Evolutionary conservation across 768 basidiomycete species (phyloP).

Genomic region (Boletus pseudo-olivaceus): DNA sequence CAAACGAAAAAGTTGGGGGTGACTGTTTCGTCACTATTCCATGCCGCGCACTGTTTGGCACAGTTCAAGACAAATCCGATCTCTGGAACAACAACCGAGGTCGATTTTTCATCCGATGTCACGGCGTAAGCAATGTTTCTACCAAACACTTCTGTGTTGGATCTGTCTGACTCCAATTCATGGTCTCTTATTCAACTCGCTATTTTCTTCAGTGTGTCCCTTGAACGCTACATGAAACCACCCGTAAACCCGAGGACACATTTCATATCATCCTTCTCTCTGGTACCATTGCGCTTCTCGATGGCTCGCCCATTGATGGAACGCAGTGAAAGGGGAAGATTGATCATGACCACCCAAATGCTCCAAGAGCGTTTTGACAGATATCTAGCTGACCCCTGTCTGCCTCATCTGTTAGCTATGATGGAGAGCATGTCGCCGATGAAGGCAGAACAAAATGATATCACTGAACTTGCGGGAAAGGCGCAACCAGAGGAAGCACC

Average conservation of each 20-base stretch:
- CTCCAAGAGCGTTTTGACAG: slow-evolving; percentile 12
- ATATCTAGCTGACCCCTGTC: slow-evolving; percentile 14
- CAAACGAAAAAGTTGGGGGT: slow-evolving; percentile 9
- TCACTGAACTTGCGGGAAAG: not conserved
- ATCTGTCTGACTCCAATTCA: not conserved
- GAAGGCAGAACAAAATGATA: not conserved
- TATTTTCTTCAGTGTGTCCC: slow-evolving; percentile 3
- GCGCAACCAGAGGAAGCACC: not conserved
- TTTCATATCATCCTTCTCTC: slow-evolving; percentile 11
- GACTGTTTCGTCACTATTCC: slow-evolving; percentile 16
- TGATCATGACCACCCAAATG: slow-evolving; percentile 10
- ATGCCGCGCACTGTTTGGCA: slow-evolving; percentile 23
- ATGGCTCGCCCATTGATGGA: slow-evolving; percentile 10
- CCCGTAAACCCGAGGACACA: slow-evolving; percentile 18
- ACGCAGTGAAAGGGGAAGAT: slow-evolving; percentile 4
- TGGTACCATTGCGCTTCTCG: slow-evolving; percentile 18
- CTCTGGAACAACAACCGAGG: slow-evolving; percentile 7
- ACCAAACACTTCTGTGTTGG: not conserved
- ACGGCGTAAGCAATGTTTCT: slow-evolving; percentile 9
- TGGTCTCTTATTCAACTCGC: not conserved
- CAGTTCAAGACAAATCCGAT: slow-evolving; percentile 20
- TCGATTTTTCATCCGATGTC: slow-evolving; percentile 8
- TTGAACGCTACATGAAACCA: slow-evolving; percentile 19
- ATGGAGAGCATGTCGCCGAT: not conserved
- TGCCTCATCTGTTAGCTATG: slow-evolving; percentile 10